phyloP scores from a whole-genome alignment of 192 early-diverging fungal species.

The Coemansia sp. region DNA sequence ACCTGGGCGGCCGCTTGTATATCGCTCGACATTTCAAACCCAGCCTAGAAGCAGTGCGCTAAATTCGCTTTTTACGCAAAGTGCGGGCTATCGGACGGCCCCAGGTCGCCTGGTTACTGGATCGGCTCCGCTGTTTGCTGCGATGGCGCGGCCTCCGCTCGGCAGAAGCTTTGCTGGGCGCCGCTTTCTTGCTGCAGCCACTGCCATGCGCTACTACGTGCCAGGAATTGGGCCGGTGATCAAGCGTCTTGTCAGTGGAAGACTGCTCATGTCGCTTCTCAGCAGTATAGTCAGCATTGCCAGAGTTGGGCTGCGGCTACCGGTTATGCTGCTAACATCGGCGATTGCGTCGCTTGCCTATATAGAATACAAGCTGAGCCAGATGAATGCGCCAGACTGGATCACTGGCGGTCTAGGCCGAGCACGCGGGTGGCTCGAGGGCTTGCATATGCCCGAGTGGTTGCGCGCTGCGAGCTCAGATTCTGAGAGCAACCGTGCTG shows the following conservation, averaged over 20 bases:
- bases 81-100: slow-evolving; percentile 13
- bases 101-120: neutral
- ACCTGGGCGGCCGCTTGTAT: neutral
- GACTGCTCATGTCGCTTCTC: slow-evolving; percentile 26
- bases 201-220: slow-evolving; percentile 48
- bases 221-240: slow-evolving; percentile 26
- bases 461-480: slow-evolving; percentile 19
- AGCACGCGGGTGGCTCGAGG: slow-evolving; percentile 49
- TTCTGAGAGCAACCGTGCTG: neutral
- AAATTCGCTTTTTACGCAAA: neutral
- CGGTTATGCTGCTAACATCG: slow-evolving; percentile 45
- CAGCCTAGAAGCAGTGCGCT: neutral
- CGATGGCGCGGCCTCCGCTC: slow-evolving; percentile 13
- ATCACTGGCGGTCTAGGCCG: slow-evolving; percentile 34
- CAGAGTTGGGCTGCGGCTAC: slow-evolving; percentile 28
- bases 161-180: slow-evolving; percentile 16
- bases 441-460: slow-evolving; percentile 34
- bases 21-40: neutral
- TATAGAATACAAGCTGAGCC: slow-evolving; percentile 50
- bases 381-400: slow-evolving; percentile 48
- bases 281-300: slow-evolving; percentile 23
- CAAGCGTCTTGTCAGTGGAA: slow-evolving; percentile 20
- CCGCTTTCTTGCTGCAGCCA: slow-evolving; percentile 35
- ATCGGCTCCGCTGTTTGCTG: neutral
- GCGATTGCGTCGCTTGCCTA: slow-evolving; percentile 48